Percentiles rank a stretch among this genome's conserved stretches.
Conservation (phyloP, 495 filamentous ascomycete species). For the Jackrogersella minutella region DNA sequence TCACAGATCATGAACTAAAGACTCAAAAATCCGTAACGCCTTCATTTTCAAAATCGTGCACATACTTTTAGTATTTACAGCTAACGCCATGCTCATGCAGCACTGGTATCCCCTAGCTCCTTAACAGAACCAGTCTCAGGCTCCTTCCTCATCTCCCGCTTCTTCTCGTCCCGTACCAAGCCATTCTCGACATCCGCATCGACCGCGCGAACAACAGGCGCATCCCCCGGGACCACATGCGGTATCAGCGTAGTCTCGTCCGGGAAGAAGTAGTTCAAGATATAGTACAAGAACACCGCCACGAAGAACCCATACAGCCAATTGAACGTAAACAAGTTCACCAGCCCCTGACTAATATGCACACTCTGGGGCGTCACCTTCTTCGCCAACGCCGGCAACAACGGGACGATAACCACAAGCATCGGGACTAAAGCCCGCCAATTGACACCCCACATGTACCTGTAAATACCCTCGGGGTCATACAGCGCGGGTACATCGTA, state of each 20-base stretch:
- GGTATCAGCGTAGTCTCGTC: conserved; percentile 44
- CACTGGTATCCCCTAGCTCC: not conserved
- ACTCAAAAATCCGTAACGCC: no score
- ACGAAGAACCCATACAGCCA: conserved; percentile 49
- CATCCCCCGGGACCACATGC: conserved; percentile 17
- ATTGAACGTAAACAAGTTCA: conserved; percentile 49
- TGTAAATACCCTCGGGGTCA: conserved; percentile 47
- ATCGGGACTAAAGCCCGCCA: conserved; percentile 54
- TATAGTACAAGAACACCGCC: conserved; percentile 46
- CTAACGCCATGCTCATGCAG: not conserved
- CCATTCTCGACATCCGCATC: conserved; percentile 30
- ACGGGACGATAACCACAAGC: conserved; percentile 47
- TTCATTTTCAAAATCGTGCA: no score
- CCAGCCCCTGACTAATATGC: conserved; percentile 37
- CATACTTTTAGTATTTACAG: no score
- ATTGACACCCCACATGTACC: conserved; percentile 47
- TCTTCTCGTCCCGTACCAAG: conserved; percentile 9
- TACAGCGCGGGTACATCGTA: conserved; percentile 56
- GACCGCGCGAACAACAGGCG: conserved; percentile 19
- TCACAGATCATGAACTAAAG: no score
- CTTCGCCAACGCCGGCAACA: conserved; percentile 41
- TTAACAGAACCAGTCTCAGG: not conserved
- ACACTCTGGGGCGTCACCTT: conserved; percentile 41
- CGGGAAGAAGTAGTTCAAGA: conserved; percentile 48
- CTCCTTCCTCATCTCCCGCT: not conserved